phyloP scores from a whole-genome alignment of 202 grass and related monocot genomes.

The Panicum virgatum region DNA sequence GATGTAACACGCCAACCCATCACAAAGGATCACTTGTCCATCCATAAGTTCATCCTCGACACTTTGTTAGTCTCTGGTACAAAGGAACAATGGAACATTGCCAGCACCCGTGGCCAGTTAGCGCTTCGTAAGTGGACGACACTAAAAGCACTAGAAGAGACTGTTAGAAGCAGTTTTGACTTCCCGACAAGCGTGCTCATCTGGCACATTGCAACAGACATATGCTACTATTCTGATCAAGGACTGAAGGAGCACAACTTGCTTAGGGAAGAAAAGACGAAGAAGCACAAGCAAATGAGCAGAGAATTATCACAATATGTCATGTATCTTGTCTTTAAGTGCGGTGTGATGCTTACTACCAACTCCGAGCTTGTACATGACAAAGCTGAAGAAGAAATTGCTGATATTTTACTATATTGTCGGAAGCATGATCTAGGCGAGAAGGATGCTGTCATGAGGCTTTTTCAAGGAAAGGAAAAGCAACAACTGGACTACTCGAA shows the following conservation, averaged over 20 bases:
- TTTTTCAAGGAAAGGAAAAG: background rate
- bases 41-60: background rate
- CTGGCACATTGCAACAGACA: background rate
- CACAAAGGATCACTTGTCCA: too few relatives aligned
- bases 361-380: background rate
- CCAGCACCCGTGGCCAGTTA: background rate
- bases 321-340: conserved; percentile 7
- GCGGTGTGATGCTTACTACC: background rate
- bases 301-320: background rate
- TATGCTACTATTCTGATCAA: background rate
- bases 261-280: too few relatives aligned
- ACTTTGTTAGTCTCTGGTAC: background rate
- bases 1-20: background rate
- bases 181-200: conserved; percentile 1
- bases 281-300: background rate
- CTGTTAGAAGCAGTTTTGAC: background rate
- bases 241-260: background rate
- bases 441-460: background rate
- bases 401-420: too few relatives aligned
- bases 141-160: background rate
- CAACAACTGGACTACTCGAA: background rate
- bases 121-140: background rate
- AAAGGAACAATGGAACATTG: background rate
- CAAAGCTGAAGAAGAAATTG: too few relatives aligned
- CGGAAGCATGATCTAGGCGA: background rate